Percentiles rank a stretch among this genome's conserved stretches.
These are phyloP conservation scores for Tylopilus cervinicoccineus DNA, from an alignment of 768 basidiomycete genomes.

Conservation along the genomic window DNA sequence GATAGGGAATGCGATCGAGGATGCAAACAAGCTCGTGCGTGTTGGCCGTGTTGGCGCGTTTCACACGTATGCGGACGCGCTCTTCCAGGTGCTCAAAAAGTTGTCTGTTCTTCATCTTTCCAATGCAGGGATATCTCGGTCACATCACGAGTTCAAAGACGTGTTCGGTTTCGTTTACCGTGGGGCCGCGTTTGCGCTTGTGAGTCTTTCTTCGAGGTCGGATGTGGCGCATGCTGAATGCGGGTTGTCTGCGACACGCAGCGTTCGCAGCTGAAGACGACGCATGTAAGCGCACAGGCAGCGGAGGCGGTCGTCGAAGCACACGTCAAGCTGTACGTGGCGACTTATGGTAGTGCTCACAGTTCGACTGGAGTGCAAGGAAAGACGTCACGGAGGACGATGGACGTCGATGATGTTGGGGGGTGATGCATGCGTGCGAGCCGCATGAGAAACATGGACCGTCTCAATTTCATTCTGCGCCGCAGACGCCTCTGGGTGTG, in stretches of 20 bases:
- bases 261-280: constrained; percentile 30
- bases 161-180: constrained; percentile 38
- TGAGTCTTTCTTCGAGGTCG: constrained; percentile 17
- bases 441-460: not conserved
- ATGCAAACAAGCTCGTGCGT: constrained; percentile 58
- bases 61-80: not conserved
- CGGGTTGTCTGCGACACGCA: not conserved
- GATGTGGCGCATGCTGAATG: not conserved
- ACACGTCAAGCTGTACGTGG: constrained; percentile 36
- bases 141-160: constrained; percentile 39
- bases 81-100: constrained; percentile 38
- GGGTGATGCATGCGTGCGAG: constrained; percentile 3
- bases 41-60: not conserved
- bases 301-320: constrained; percentile 34
- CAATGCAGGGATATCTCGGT: constrained; percentile 31
- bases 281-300: constrained; percentile 19
- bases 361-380: not conserved
- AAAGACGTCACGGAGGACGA: not conserved
- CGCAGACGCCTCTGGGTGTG: not conserved
- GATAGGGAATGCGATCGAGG: constrained; percentile 40
- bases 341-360: not conserved
- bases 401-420: constrained; percentile 8
- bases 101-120: constrained; percentile 32
- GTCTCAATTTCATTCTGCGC: not conserved
- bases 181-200: constrained; percentile 39